Evolutionary conservation across 306 rosid genomes (phyloP).

Genomic region (Erythrophleum fordii): DNA sequence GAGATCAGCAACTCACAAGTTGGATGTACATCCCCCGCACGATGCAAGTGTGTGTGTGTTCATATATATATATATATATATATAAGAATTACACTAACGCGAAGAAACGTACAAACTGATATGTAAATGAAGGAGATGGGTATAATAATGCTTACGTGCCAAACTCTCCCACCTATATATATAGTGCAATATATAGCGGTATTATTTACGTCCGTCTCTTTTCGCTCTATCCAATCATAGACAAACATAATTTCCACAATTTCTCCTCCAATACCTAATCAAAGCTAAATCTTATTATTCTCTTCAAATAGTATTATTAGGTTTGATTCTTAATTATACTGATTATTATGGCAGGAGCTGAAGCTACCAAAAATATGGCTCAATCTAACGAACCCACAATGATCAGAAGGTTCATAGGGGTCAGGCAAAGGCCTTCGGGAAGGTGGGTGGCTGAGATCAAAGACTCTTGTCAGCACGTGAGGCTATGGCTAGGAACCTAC

Average conservation of each 20-base stretch:
- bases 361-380: conserved; percentile 47
- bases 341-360: conserved; percentile 60
- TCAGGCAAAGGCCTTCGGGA: conserved; percentile 51
- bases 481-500: conserved; percentile 58
- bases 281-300: conserved; percentile 6
- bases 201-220: conserved; percentile 17
- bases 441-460: conserved; percentile 59
- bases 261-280: neutral
- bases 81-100: neutral
- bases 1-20: conserved; percentile 44
- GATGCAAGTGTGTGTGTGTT: neutral
- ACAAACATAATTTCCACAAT: neutral
- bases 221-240: conserved; percentile 34
- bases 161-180: conserved; percentile 43
- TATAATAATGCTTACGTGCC: conserved; percentile 41
- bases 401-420: conserved; percentile 50
- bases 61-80: neutral
- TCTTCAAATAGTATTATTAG: neutral
- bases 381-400: conserved; percentile 45
- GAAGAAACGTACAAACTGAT: conserved; percentile 45
- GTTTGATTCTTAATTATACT: neutral
- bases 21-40: conserved; percentile 42
- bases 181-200: conserved; percentile 36
- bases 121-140: conserved; percentile 36
- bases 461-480: conserved; percentile 50